These are phyloP conservation scores for Biscogniauxia sp. DNA, from an alignment of 2,329 filamentous ascomycete species.

Conservation along the genomic window DNA sequence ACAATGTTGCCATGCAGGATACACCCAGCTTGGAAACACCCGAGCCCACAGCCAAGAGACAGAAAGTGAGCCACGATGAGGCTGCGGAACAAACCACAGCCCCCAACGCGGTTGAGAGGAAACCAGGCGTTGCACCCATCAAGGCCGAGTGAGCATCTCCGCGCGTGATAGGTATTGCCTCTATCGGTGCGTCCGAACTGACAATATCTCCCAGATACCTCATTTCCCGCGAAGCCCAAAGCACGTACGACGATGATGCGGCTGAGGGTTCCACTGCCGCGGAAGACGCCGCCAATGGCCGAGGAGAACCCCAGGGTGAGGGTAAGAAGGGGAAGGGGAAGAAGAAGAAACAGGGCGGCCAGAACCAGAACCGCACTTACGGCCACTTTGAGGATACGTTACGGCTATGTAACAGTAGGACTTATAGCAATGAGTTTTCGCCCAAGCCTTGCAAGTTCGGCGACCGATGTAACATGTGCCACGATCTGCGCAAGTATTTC, in stretches of 20 bases:
- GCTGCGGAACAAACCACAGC: background rate
- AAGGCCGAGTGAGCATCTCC: background rate
- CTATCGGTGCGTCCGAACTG: background rate
- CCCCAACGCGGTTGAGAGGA: background rate
- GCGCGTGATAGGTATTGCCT: background rate
- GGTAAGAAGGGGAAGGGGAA: constrained; percentile 47
- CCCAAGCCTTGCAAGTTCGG: constrained; percentile 74
- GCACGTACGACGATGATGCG: constrained; percentile 53
- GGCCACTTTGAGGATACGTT: constrained; percentile 76
- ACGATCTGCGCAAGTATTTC: constrained; percentile 84
- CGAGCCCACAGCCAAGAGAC: background rate
- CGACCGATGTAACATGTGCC: constrained; percentile 75
- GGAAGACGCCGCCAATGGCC: constrained; percentile 56
- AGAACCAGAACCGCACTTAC: constrained; percentile 82
- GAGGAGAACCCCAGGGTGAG: constrained; percentile 32
- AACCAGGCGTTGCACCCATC: background rate
- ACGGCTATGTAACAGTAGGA: constrained; percentile 73
- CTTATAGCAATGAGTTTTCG: constrained; percentile 75
- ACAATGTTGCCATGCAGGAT: background rate
- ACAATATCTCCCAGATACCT: constrained; percentile 30
- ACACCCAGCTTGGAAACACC: background rate
- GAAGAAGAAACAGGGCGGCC: constrained; percentile 61
- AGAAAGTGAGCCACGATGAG: background rate
- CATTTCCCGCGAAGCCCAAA: constrained; percentile 27
- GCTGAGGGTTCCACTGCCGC: constrained; percentile 57